Evolutionary conservation across 176 grass and related monocot species (phyloP).

Genomic region (Lolium rigidum): DNA sequence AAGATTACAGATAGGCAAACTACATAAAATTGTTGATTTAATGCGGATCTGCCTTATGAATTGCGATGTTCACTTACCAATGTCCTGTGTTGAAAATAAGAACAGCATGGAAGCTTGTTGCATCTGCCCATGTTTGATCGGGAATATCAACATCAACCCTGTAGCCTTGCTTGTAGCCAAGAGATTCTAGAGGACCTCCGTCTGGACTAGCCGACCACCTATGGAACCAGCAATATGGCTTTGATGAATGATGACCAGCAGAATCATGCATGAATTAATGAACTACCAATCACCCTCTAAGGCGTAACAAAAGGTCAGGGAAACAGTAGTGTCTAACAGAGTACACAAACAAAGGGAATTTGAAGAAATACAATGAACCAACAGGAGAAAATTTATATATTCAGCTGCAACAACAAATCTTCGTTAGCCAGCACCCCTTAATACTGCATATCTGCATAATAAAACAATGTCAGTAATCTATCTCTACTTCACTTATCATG

Average conservation of each 20-base stretch:
- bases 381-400: not conserved
- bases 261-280: not conserved
- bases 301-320: not conserved
- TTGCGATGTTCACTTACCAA: constrained; percentile 52
- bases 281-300: not conserved
- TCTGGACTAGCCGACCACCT: constrained; percentile 79
- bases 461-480: no score
- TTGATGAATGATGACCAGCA: constrained; percentile 18
- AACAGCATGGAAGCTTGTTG: constrained; percentile 85
- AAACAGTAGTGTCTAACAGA: constrained; percentile 6
- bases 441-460: no score
- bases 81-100: constrained; percentile 96
- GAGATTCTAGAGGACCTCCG: constrained; percentile 74
- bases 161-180: constrained; percentile 89
- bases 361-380: not conserved
- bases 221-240: constrained; percentile 8
- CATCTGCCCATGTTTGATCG: constrained; percentile 81
- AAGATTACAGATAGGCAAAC: not conserved
- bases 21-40: constrained; percentile 16
- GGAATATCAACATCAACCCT: constrained; percentile 90
- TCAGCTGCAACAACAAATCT: no score
- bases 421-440: no score
- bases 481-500: no score
- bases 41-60: not conserved
- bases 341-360: not conserved